Conservation (phyloP, 2,329 filamentous ascomycete genomes). For the Penicillium oxalicum region DNA sequence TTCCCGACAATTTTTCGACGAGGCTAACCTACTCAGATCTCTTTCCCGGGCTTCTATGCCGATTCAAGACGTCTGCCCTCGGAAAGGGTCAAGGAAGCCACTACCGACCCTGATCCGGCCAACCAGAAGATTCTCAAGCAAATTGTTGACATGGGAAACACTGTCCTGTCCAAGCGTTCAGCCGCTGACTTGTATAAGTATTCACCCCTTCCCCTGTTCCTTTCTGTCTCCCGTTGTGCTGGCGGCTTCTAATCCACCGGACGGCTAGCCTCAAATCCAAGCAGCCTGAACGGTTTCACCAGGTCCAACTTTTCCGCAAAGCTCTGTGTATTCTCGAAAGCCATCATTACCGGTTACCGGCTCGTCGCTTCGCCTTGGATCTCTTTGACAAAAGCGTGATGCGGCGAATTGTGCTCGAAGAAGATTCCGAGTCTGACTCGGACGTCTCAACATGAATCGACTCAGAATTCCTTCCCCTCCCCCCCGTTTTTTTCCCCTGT, state of each 20-base stretch:
- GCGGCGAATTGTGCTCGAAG: conserved; percentile 74
- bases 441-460: conserved; percentile 20
- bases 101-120: conserved; percentile 54
- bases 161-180: conserved; percentile 83
- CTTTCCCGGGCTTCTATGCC: conserved; percentile 35
- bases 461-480: not conserved
- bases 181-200: conserved; percentile 67
- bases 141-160: conserved; percentile 84
- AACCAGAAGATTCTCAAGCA: conserved; percentile 75
- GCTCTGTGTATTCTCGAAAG: conserved; percentile 79
- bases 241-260: conserved; percentile 7
- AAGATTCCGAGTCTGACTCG: conserved; percentile 46
- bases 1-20: not conserved
- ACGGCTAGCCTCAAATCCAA: conserved; percentile 64
- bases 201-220: conserved; percentile 2
- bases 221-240: not conserved
- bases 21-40: conserved; percentile 29
- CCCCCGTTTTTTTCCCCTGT: not conserved
- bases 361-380: conserved; percentile 85
- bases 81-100: conserved; percentile 52
- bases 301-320: conserved; percentile 73
- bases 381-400: conserved; percentile 89
- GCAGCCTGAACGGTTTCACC: conserved; percentile 68
- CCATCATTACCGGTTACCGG: conserved; percentile 81
- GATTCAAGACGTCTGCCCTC: conserved; percentile 39